Evolutionary conservation across 495 filamentous ascomycete genomes (phyloP), one percentile per base, ranked within the genome.

Genomic region (Neurospora sp.): DNA sequence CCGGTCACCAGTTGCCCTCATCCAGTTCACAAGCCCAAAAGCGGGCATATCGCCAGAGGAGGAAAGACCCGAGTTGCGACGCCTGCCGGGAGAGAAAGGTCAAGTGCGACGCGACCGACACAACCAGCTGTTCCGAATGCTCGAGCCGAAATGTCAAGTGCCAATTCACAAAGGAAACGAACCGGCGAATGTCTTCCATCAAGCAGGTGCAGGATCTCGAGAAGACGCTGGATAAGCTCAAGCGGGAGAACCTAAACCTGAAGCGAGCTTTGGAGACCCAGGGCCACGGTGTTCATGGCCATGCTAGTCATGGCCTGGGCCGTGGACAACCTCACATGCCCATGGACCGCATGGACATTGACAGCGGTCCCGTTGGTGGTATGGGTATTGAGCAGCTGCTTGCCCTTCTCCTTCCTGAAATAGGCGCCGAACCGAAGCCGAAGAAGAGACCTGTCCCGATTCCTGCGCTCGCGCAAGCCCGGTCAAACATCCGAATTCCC

Each of bases 171-270:
- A 99, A 99, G 84, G 96, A 99, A 81, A 98, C 96, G 27, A 99
- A 99, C 81, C 89, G 96, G 68, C 89, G 96, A 74, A 99, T 99
- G 96, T 98, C 96, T 68, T 97, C 94, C 16, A 98, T 98, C 81
- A 99, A 98, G 89, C 96, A 98, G 85, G 93, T 98, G 3, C 96
- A 99, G 82, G 96, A 99, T 81, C 85, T 99, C 35, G 94, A 98
- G 80, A 96, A 93, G 82, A 95, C 97, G 80, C 88, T 99, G 71
- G 85, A 89, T 37, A 86, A 87, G 45, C 87, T 93, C 42, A 91
- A 88, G 75, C 87, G 91, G 65, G 91, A 96, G 81, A 89, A 95
- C 72, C 84, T 84, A 72, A 91, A 90, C 70, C 82, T 94, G 20
- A 65, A 65, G 53, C 53, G 53, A 35, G 53, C 53, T 35, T 65